phyloP scores from a whole-genome alignment of 75 land plant genomes.

The Gnetum montanum region DNA sequence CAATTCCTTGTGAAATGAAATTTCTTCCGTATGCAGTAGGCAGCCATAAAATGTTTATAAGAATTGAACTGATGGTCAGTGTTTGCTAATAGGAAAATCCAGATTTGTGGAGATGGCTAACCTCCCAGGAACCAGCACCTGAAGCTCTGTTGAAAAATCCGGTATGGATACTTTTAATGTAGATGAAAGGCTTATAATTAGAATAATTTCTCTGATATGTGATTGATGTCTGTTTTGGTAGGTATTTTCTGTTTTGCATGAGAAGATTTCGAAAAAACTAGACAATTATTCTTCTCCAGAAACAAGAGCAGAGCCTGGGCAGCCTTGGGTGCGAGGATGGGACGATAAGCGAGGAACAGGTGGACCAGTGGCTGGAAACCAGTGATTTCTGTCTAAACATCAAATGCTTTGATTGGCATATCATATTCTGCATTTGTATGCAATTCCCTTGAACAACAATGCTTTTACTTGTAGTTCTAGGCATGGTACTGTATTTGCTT shows the following conservation, averaged over 20 bases:
- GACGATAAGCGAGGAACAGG: conserved; percentile 79
- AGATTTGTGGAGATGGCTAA: conserved; percentile 90
- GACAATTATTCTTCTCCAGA: conserved; percentile 52
- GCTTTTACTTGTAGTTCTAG: no score
- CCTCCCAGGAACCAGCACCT: conserved; percentile 74
- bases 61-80: no score
- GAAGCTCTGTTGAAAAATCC: conserved; percentile 52
- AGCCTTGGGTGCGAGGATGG: conserved; percentile 98
- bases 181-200: not conserved
- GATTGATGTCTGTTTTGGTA: conserved; percentile 5
- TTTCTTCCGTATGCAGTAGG: no score
- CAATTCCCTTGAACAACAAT: no score
- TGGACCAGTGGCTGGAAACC: conserved; percentile 65
- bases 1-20: no score
- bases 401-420: not conserved
- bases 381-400: conserved; percentile 29
- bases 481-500: no score
- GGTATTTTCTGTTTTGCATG: conserved; percentile 60
- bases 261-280: conserved; percentile 51
- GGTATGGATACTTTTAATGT: conserved; percentile 22
- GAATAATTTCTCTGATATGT: not conserved
- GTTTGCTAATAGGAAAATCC: conserved; percentile 72
- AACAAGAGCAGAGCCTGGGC: conserved; percentile 72
- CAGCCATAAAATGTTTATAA: no score
- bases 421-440: no score